Percentiles rank a stretch among this genome's conserved stretches.
Conservation (phyloP, 1,284 basidiomycete genomes). For the Cryptococcus amylolentus region DNA sequence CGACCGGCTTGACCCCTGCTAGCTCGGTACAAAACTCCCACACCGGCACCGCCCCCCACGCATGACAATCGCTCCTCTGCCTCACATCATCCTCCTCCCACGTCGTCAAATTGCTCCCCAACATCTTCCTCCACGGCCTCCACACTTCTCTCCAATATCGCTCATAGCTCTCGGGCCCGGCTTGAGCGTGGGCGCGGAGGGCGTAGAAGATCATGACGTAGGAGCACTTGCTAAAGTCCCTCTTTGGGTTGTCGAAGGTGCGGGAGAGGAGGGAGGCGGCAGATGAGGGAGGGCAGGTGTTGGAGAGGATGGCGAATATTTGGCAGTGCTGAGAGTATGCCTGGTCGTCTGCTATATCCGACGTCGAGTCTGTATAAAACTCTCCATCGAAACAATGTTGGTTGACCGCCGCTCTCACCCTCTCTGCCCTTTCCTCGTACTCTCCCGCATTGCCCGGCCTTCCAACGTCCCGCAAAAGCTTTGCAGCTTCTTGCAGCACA, state of each 20-base stretch:
- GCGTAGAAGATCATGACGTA: constrained; percentile 33
- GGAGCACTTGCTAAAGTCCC: constrained; percentile 20
- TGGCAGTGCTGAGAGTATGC: constrained; percentile 30
- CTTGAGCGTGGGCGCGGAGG: constrained; percentile 24
- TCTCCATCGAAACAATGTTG: constrained; percentile 27
- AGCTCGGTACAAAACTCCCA: constrained; percentile 32
- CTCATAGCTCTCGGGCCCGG: constrained; percentile 18
- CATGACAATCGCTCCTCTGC: constrained; percentile 33
- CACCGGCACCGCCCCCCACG: constrained; percentile 27
- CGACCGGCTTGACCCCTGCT: constrained; percentile 21
- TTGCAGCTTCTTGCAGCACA: constrained; percentile 14
- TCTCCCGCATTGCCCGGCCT: constrained; percentile 16
- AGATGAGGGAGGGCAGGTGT: constrained; percentile 4
- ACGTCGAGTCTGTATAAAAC: constrained; percentile 28
- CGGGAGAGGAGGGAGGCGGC: constrained; percentile 10
- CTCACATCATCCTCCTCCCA: constrained; percentile 36
- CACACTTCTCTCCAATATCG: constrained; percentile 6
- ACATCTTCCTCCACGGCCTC: constrained; percentile 25
- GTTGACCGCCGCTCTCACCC: constrained; percentile 16
- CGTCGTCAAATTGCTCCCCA: constrained; percentile 24
- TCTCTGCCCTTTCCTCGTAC: constrained; percentile 16
- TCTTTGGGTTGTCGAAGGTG: constrained; percentile 8
- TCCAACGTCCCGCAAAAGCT: constrained; percentile 18
- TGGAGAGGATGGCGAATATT: constrained; percentile 26
- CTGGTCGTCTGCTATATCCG: constrained; percentile 11